Percentiles rank a stretch among this genome's conserved stretches.
phyloP scores from a whole-genome alignment of 768 basidiomycete genomes.

The Stropharia rugosoannulata region DNA sequence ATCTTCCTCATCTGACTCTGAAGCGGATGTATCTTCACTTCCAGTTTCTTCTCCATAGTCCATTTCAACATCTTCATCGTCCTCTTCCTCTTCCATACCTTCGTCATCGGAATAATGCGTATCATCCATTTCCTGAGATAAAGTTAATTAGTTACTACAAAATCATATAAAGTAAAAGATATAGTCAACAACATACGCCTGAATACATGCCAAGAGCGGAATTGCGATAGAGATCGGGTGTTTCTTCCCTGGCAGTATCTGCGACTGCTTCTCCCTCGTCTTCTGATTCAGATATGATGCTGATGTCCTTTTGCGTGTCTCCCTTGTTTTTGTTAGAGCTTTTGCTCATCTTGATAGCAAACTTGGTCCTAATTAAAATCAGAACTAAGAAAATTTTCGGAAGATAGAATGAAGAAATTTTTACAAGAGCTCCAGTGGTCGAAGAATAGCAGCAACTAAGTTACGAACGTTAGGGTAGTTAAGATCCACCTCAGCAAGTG shows the following conservation, averaged over 20 bases:
- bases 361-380: conserved; percentile 66
- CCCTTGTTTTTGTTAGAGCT: conserved; percentile 68
- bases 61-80: conserved; percentile 84
- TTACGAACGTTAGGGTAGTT: conserved; percentile 91
- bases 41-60: conserved; percentile 84
- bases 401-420: conserved; percentile 25
- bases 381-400: conserved; percentile 8
- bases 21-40: conserved; percentile 78
- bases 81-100: conserved; percentile 82
- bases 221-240: conserved; percentile 92
- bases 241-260: conserved; percentile 67
- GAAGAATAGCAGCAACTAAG: conserved; percentile 83
- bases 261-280: conserved; percentile 59
- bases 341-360: conserved; percentile 98
- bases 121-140: conserved; percentile 80
- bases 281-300: conserved; percentile 47
- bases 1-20: conserved; percentile 67
- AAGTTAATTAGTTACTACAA: neutral
- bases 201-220: conserved; percentile 96
- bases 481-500: conserved; percentile 90
- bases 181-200: conserved; percentile 65
- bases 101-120: conserved; percentile 66
- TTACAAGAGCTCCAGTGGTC: conserved; percentile 88
- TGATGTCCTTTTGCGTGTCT: conserved; percentile 47
- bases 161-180: neutral